A percentile compares a stretch with the other conserved stretches of the same genome.
phyloP scores from a whole-genome alignment of 148 eudicot genomes.

The Linanthus parryae region DNA sequence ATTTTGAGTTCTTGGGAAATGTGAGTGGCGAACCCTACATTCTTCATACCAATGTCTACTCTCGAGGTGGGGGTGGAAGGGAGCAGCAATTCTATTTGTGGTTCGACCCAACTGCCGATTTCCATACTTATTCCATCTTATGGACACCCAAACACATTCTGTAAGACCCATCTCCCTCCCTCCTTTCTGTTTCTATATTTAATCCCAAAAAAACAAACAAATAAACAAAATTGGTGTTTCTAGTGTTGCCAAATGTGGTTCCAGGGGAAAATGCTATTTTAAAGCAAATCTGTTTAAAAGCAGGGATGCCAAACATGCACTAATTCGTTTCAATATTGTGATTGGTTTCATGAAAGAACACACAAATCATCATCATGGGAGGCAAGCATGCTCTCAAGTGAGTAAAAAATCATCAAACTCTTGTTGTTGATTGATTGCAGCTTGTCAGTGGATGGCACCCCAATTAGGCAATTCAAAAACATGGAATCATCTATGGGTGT shows the following conservation, averaged over 20 bases:
- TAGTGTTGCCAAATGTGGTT: too few species aligned
- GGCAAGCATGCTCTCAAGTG: too few species aligned
- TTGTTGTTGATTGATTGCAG: background rate
- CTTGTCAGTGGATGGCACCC: slow-evolving; percentile 10
- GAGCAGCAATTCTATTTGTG: slow-evolving; percentile 15
- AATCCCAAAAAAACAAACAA: too few species aligned
- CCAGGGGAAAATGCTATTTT: too few species aligned
- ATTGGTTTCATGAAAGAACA: too few species aligned
- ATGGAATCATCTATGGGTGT: slow-evolving; percentile 8
- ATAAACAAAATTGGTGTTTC: too few species aligned
- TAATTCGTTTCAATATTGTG: too few species aligned
- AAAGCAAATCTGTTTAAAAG: too few species aligned
- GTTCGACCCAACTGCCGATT: slow-evolving; percentile 16
- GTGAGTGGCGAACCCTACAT: slow-evolving; percentile 10
- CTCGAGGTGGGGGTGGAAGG: slow-evolving; percentile 11
- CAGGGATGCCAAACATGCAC: too few species aligned
- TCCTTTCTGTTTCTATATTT: background rate
- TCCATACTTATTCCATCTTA: slow-evolving; percentile 12
- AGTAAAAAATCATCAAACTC: too few species aligned
- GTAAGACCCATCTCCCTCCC: background rate
- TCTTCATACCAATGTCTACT: slow-evolving; percentile 12
- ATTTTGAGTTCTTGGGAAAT: slow-evolving; percentile 14
- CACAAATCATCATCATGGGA: too few species aligned
- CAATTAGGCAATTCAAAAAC: slow-evolving; percentile 10
- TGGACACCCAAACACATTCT: slow-evolving; percentile 13